A percentile compares a stretch with the other conserved stretches of the same genome.
Evolutionary conservation across 352 stramenopile genomes (phyloP).

Genomic region (Pythium folliculosum): DNA sequence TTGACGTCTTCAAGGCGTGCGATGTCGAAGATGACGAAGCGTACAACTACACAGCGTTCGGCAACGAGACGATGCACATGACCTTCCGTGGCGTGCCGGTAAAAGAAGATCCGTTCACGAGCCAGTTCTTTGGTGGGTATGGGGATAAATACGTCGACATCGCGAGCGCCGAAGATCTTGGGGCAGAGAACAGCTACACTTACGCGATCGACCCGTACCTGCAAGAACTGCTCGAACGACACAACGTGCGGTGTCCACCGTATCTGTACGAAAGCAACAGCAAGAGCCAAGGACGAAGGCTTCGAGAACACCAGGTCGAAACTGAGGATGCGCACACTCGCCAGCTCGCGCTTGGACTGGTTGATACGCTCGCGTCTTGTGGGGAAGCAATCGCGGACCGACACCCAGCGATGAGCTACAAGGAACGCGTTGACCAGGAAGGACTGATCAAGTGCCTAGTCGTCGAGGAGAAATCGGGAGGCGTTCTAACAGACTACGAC

Average conservation of each 20-base stretch:
- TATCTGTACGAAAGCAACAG: conserved; percentile 16
- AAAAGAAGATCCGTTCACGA: conserved; percentile 18
- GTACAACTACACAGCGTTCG: conserved; percentile 15
- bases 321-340: not conserved
- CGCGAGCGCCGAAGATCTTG: conserved; percentile 22
- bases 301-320: not conserved
- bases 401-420: conserved; percentile 11
- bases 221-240: conserved; percentile 14
- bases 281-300: not conserved
- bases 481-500: conserved; percentile 16
- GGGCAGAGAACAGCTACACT: conserved; percentile 26
- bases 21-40: conserved; percentile 9
- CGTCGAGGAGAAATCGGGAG: conserved; percentile 13
- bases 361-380: conserved; percentile 12
- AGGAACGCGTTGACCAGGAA: conserved; percentile 17
- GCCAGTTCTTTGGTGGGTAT: conserved; percentile 29
- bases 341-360: not conserved
- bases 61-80: conserved; percentile 22
- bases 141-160: conserved; percentile 23
- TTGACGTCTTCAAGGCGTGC: conserved; percentile 23
- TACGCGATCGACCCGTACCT: conserved; percentile 29
- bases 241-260: conserved; percentile 22
- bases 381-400: conserved; percentile 2
- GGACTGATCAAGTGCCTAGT: conserved; percentile 23
- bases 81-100: conserved; percentile 6